Base-by-base conservation (phyloP, 306 rosid species). In the Acacia acuminata region DNA sequence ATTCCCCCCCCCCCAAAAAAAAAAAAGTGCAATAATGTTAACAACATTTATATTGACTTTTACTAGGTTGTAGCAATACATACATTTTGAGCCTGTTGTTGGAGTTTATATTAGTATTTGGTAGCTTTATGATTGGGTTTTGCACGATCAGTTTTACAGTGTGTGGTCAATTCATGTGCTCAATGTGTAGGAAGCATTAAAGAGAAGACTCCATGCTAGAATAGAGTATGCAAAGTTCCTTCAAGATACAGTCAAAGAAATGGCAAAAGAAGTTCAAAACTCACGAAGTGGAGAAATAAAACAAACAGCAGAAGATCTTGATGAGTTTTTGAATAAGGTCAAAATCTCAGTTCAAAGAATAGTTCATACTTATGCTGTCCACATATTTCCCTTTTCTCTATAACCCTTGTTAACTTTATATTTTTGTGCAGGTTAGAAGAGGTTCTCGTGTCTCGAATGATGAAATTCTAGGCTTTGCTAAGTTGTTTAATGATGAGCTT, bases 241-340 rank as follows among this genome's bases (percentile, higher is more conserved):
- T 55, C 99, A 96, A 85, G 99, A 96, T 75, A 96, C 99, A 0
- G 99, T 91, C 80, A 90, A 93, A 90, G 99, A 96, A 89, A 96
- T 96, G 99, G 99, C 98, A 79, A 92, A 94, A 88, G 99, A 96
- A 91, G 91, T 96, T 82, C 94, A 94, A 71, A 94, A 90, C 88
- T 83, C 98, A 20, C 86, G 94, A 40, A 91, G 97, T 84, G 99
- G 99, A 81, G 99, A 96, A 84, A 80, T 85, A 75, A 96, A 92
- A 84, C 86, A 89, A 90, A 94, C 99, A 48, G 99, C 99, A 0
- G 97, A 90, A 86, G 99, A 96, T 88, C 98, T 96, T 56, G 98
- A 94, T 87, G 94, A 79, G 13, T 96, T 96, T 86, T 81, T 96
- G 81, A 91, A 79, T 89, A 69, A 80, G 89, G 99, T 91, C 76